Evolutionary conservation across 176 grass and related monocot genomes (phyloP), one percentile per base, ranked within the genome.

Genomic region (Lolium perenne): DNA sequence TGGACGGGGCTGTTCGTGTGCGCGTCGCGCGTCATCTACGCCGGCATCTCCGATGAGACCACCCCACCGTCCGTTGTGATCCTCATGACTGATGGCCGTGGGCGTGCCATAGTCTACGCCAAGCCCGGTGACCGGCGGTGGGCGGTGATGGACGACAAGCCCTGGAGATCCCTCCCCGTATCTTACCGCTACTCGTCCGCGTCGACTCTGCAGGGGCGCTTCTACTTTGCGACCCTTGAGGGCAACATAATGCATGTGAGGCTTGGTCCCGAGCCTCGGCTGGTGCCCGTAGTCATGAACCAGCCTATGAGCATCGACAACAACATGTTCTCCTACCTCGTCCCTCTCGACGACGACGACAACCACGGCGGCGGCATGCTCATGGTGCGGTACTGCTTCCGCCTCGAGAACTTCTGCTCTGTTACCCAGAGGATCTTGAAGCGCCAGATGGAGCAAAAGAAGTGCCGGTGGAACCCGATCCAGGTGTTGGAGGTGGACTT

Each of bases 101-200:
- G 40, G 40, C 20, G 69, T 46, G 20, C 69, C 69, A 71, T 71
- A 7, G 10, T 22, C 4, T 71, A 71, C 20, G 40, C 69, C 69
- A 46, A 71, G 69, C 69, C 69, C 18, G 69, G 69, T n/a, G 69
- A 71, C 69, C 69, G 11, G 40, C 69, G 69, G 69, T 71, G 69
- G 69, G 40, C 17, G 11, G 40, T 71, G 20, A 22, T 71, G 69
- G 20, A 71, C 40, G 40, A 71, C 5, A 8, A 71, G 69, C 41
- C 43, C 10, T n/a, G 69, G 69, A 46, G 4, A 21, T 43, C 40
- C 40, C 20, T 22, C 40, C 40, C 69, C 9, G 46, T 43, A n/a
- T 71, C 69, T 21, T 11, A 12, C n/a, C 69, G 40, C 40, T 12
- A 46, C 41, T 71, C 69, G 20, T 71, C 69, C 10, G 69, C 40